These are phyloP conservation scores for Heliamphora ciliata DNA, from an alignment of 179 eudicot genomes.

Conservation along the genomic window DNA sequence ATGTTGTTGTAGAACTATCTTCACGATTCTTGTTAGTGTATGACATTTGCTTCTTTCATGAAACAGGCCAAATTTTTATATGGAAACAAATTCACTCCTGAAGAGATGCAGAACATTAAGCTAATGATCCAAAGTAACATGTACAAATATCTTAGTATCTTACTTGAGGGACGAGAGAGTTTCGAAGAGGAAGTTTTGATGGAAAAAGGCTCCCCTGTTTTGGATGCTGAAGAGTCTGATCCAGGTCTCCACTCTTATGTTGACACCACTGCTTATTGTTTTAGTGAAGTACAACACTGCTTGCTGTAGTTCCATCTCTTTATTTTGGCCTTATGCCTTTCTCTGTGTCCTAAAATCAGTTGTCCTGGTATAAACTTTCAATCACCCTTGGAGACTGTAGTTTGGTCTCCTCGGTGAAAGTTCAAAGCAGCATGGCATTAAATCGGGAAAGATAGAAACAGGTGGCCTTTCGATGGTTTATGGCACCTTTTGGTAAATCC, in stretches of 20 bases:
- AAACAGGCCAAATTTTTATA: slow-evolving; percentile 59
- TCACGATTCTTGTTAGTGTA: background rate
- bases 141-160: slow-evolving; percentile 52
- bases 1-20: background rate
- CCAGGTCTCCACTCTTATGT: slow-evolving; percentile 24
- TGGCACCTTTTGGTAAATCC: background rate
- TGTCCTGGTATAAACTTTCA: background rate
- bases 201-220: slow-evolving; percentile 23
- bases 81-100: slow-evolving; percentile 46
- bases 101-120: slow-evolving; percentile 63
- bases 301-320: background rate
- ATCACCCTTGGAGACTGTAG: background rate
- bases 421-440: background rate
- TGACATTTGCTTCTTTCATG: slow-evolving; percentile 1
- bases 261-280: background rate
- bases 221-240: slow-evolving; percentile 18
- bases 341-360: background rate
- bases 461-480: background rate
- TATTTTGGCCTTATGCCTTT: background rate
- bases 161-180: slow-evolving; percentile 66
- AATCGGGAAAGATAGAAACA: background rate
- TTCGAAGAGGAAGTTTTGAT: slow-evolving; percentile 59
- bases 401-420: background rate
- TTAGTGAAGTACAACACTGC: background rate
- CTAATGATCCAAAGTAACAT: slow-evolving; percentile 63